Evolutionary conservation across 306 rosid species (phyloP), one percentile per base, ranked within the genome.

Genomic region (Rosa persica): DNA sequence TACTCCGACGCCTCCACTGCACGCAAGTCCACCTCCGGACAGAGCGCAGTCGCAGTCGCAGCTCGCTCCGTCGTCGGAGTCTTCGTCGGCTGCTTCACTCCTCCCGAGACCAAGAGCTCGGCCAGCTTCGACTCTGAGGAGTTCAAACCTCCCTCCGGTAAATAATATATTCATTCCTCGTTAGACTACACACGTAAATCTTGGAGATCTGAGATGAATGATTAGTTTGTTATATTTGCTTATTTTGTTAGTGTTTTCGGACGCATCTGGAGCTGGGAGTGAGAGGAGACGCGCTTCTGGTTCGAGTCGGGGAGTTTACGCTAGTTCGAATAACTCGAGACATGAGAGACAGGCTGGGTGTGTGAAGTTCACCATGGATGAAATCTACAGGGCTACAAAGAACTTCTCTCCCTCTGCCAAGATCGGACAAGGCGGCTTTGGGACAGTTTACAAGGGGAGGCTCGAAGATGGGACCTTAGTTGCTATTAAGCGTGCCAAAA

Each of bases 351-450:
- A 89, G 74, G 86, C 91, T 51, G 89, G 89, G 78, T 46, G 72
- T 78, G 77, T 87, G 62, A 90, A 84, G 69, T 90, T 89, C 86
- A 89, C 88, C 67, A 81, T 91, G 83, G 92, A 93, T 57, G 94
- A 90, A 84, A 89, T 96, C 75, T 55, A 80, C 58, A 86, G 70
- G 82, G 97, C 84, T 80, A 96, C 99, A 1, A 91, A 81, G 76
- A 96, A 87, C 71, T 96, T 96, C 87, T 93, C 98, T 22, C 89
- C 97, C 12, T 73, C 98, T 72, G 80, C 76, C 44, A 93, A 93
- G 89, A 86, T 96, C 69, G 99, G 99, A 62, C 99, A 91, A 87
- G 99, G 99, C 34, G 99, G 99, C 74, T 96, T 96, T 60, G 99
- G 99, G 64, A 79, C 94, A 9, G 97, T 96, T 44, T 96, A 89